phyloP scores from a whole-genome alignment of 116 monocot species.

The Posidonia oceanica region DNA sequence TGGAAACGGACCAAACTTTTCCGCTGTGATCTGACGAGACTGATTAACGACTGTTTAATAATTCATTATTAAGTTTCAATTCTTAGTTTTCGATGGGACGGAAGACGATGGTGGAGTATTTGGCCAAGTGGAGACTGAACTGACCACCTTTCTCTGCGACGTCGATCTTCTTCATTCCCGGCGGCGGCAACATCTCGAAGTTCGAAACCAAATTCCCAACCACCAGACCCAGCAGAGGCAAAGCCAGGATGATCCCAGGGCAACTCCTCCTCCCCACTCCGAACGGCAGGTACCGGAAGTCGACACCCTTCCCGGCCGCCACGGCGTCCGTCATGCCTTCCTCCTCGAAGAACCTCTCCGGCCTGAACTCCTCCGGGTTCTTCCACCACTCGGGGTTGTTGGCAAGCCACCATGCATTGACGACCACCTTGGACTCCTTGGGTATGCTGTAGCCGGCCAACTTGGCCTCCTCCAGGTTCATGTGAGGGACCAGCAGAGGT shows the following conservation, averaged over 20 bases:
- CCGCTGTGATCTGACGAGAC: too few species aligned
- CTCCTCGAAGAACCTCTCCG: conserved; percentile 55
- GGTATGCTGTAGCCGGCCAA: conserved; percentile 49
- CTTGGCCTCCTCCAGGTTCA: conserved; percentile 64
- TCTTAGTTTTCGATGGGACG: too few species aligned
- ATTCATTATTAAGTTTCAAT: too few species aligned
- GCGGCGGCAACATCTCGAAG: conserved; percentile 60
- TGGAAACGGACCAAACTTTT: too few species aligned
- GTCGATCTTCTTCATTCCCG: conserved; percentile 39
- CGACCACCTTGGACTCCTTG: conserved; percentile 57
- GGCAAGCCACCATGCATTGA: conserved; percentile 72
- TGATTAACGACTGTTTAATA: too few species aligned
- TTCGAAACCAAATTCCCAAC: conserved; percentile 47
- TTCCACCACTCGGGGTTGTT: conserved; percentile 51
- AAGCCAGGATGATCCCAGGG: conserved; percentile 64
- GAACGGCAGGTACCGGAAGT: conserved; percentile 68
- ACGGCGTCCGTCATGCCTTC: conserved; percentile 54
- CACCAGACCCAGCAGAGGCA: conserved; percentile 60
- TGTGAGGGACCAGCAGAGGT: conserved; percentile 69
- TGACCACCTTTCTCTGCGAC: conserved; percentile 14
- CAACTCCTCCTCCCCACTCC: conserved; percentile 66
- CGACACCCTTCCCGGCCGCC: conserved; percentile 45
- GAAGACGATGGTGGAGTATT: conserved; percentile 74
- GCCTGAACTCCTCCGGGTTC: conserved; percentile 40
- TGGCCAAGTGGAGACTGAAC: conserved; percentile 25